These are phyloP conservation scores for Capronia epimyces DNA, from an alignment of 2,329 filamentous ascomycete genomes.

Conservation along the genomic window DNA sequence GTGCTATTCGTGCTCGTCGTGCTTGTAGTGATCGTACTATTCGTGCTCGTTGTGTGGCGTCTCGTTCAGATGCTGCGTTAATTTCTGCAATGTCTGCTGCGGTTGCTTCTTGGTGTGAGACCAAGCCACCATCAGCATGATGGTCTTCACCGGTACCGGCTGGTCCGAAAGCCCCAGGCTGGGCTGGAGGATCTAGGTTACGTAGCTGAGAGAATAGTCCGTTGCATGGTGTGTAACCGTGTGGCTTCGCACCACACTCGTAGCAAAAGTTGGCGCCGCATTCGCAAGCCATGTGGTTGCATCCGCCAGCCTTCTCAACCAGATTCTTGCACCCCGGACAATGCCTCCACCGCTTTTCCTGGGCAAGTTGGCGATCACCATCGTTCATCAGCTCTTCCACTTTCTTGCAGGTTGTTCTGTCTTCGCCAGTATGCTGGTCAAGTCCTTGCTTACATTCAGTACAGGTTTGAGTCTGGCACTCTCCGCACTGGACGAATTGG, in stretches of 20 bases:
- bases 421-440: not conserved
- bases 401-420: conserved; percentile 4
- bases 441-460: conserved; percentile 11
- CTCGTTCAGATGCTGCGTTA: too few relatives aligned
- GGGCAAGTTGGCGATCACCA: conserved; percentile 9
- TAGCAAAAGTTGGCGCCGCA: conserved; percentile 21
- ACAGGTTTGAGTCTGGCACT: conserved; percentile 11
- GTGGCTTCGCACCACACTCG: conserved; percentile 5
- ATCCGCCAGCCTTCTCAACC: conserved; percentile 18
- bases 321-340: conserved; percentile 22
- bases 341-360: conserved; percentile 16
- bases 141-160: too few relatives aligned
- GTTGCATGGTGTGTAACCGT: too few relatives aligned
- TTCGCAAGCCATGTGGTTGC: conserved; percentile 18
- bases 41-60: too few relatives aligned
- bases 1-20: too few relatives aligned
- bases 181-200: too few relatives aligned
- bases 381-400: conserved; percentile 5
- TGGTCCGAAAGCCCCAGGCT: too few relatives aligned
- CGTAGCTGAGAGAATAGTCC: too few relatives aligned
- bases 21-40: too few relatives aligned
- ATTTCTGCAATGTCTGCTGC: too few relatives aligned
- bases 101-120: too few relatives aligned
- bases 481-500: conserved; percentile 9
- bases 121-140: too few relatives aligned